These are phyloP conservation scores for Abrus precatorius DNA, from an alignment of 306 rosid species.

Conservation along the genomic window DNA sequence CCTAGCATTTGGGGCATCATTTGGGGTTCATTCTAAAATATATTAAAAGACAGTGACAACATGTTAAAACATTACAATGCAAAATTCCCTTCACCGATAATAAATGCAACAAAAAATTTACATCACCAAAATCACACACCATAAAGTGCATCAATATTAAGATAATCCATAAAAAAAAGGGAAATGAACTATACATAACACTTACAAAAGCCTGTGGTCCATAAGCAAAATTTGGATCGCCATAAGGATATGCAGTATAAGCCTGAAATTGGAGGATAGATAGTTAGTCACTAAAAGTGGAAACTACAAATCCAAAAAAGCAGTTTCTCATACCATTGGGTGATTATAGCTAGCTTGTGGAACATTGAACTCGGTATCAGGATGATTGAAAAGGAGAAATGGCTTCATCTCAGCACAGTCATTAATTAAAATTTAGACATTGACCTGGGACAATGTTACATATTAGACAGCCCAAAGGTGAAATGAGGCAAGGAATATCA, in stretches of 20 bases:
- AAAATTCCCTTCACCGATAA: neutral
- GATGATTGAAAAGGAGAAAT: slow-evolving; percentile 50
- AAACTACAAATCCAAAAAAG: slow-evolving; percentile 32
- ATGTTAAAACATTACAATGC: slow-evolving; percentile 3
- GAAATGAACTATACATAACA: slow-evolving; percentile 21
- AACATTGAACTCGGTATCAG: slow-evolving; percentile 52
- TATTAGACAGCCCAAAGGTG: slow-evolving; percentile 21
- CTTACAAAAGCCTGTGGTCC: slow-evolving; percentile 75
- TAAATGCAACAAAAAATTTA: neutral
- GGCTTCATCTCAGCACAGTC: slow-evolving; percentile 67
- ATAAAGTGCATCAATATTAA: slow-evolving; percentile 15
- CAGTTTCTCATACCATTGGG: slow-evolving; percentile 68
- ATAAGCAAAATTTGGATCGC: slow-evolving; percentile 69
- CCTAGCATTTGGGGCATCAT: slow-evolving; percentile 67
- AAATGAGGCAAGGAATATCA: slow-evolving; percentile 7
- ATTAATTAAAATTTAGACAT: slow-evolving; percentile 52
- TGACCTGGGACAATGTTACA: slow-evolving; percentile 55
- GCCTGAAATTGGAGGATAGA: slow-evolving; percentile 59
- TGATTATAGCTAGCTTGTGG: slow-evolving; percentile 58
- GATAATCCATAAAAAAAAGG: slow-evolving; percentile 18
- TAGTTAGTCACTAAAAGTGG: slow-evolving; percentile 37
- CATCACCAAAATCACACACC: neutral
- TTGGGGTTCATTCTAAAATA: slow-evolving; percentile 57
- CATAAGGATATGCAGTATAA: slow-evolving; percentile 61
- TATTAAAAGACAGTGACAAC: slow-evolving; percentile 18